Conservation (phyloP, 305 asterid species). For the Fraxinus ornus region DNA sequence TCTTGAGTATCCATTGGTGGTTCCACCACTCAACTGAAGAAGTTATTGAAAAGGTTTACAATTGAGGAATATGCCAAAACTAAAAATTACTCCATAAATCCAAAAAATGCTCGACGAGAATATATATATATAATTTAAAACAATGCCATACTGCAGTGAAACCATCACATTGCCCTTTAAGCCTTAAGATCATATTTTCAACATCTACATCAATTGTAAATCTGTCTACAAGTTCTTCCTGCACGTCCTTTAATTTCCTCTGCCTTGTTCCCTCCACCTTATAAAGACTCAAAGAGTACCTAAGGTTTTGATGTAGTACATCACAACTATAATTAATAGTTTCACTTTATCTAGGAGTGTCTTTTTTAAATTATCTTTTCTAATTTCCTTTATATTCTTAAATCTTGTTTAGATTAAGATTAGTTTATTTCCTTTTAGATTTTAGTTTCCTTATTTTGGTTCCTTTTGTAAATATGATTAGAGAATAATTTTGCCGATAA, state of each 20-base stretch:
- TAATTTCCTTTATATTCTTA: too few species aligned
- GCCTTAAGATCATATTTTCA: neutral
- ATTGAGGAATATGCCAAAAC: neutral
- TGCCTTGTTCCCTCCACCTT: neutral
- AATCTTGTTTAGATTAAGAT: too few species aligned
- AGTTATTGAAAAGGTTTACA: neutral
- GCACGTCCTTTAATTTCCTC: too few species aligned
- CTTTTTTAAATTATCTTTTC: too few species aligned
- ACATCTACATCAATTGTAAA: neutral
- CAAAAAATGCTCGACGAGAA: neutral
- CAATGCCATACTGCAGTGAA: neutral
- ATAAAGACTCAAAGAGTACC: neutral
- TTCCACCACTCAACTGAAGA: neutral
- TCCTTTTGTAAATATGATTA: too few species aligned
- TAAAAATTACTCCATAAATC: neutral
- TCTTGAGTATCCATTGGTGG: neutral
- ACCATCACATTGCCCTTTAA: neutral
- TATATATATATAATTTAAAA: neutral
- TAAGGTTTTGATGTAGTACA: neutral
- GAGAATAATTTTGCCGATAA: too few species aligned
- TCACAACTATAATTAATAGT: too few species aligned
- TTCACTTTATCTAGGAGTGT: neutral
- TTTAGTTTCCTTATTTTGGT: too few species aligned
- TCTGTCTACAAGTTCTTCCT: neutral
- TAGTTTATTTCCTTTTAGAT: too few species aligned